These are phyloP conservation scores for Nicotiana obtusifolia DNA, from an alignment of 257 asterid genomes.

Conservation along the genomic window DNA sequence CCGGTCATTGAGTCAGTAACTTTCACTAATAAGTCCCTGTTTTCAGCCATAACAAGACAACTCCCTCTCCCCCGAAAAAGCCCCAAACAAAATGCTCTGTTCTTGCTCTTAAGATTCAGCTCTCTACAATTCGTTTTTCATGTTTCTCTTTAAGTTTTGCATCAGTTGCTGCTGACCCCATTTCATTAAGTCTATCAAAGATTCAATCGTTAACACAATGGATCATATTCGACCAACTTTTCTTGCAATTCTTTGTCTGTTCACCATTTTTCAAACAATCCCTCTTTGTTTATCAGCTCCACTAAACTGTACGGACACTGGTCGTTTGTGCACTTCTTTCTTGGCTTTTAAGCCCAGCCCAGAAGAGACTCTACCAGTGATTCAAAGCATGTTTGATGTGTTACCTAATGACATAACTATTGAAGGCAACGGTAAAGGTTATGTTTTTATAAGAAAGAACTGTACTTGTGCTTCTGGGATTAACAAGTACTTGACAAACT, in stretches of 20 bases:
- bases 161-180: slow-evolving; percentile 16
- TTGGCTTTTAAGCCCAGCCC: slow-evolving; percentile 74
- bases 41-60: slow-evolving; percentile 28
- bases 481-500: slow-evolving; percentile 53
- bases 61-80: slow-evolving; percentile 22
- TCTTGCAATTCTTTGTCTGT: slow-evolving; percentile 17
- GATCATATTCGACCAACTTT: slow-evolving; percentile 20
- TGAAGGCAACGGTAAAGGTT: slow-evolving; percentile 74
- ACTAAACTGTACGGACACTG: slow-evolving; percentile 72
- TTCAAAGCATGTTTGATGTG: slow-evolving; percentile 94
- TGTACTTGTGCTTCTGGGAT: slow-evolving; percentile 74
- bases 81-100: slow-evolving; percentile 32
- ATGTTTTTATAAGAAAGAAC: slow-evolving; percentile 74
- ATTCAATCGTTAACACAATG: slow-evolving; percentile 34
- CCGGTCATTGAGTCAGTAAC: slow-evolving; percentile 11
- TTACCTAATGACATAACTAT: slow-evolving; percentile 57
- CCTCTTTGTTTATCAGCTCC: slow-evolving; percentile 39
- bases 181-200: slow-evolving; percentile 10
- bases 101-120: slow-evolving; percentile 18
- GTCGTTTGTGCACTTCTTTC: slow-evolving; percentile 72
- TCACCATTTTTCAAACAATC: slow-evolving; percentile 9
- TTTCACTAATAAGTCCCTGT: background rate
- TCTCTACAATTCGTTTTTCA: background rate
- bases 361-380: slow-evolving; percentile 49
- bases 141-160: slow-evolving; percentile 12